Evolutionary conservation across 2,329 filamentous ascomycete species (phyloP), one percentile per base, ranked within the genome.

Genomic region (Alternaria sp.): DNA sequence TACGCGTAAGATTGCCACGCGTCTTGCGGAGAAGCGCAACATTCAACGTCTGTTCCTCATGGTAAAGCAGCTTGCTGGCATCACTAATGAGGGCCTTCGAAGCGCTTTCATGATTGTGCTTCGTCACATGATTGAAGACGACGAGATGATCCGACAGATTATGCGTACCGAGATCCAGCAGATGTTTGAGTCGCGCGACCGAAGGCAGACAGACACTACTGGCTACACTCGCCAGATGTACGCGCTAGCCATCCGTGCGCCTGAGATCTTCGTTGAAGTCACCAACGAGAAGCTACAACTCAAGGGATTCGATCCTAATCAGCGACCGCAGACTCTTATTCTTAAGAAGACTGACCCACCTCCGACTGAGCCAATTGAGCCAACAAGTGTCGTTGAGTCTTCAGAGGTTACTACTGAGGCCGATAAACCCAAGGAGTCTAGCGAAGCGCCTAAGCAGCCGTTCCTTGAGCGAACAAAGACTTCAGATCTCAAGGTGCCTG

Each of bases 61-160:
- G 92, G 89, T 95, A 61, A 97, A 96, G 79, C 95, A 98, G 78
- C 87, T 98, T 63, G 90, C 93, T 20, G 92, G 92, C 25, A 87
- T 89, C 28, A 91, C 92, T 7, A 92, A 93, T 28, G 88, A 92
- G 58, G 90, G 90, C 58, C 86, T 99, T 10, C 88, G 90, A 65
- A 86, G 87, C 65, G 87, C 91, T 61, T 91, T 97, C 72, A 90
- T 98, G 87, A 87, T 95, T 12, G 90, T 97, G 56, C 83, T 99
- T 46, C 90, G 96, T 44, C 96, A 99, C 75, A 90, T 99, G 68
- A 88, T 98, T 58, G 96, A 99, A 80, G 96, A 99, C 74, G 93
- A 97, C 54, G 90, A 94, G 18, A 96, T 91, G 2, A 87, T 98
- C 64, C 93, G 92, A 69, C 93, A 97, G 76, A 90, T 97, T 64